Conservation (phyloP, 2,329 filamentous ascomycete genomes). For the Truncatella angustata region DNA sequence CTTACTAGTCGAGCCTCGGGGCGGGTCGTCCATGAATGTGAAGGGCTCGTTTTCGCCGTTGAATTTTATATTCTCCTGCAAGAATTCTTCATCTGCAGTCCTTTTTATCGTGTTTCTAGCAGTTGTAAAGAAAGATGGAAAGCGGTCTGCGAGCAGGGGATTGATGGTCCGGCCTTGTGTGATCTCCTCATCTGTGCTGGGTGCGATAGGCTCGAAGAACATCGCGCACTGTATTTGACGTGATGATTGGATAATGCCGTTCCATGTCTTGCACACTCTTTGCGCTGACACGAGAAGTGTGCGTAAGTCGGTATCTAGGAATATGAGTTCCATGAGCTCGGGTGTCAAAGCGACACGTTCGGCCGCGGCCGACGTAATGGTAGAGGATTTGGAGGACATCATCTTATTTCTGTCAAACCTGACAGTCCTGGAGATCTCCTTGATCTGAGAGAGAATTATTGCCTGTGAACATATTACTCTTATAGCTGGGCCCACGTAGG, state of each 20-base stretch:
- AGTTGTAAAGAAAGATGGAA: neutral
- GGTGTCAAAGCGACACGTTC: neutral
- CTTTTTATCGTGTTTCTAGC: too few relatives aligned
- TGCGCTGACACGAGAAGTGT: neutral
- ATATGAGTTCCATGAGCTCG: neutral
- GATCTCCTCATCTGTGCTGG: neutral
- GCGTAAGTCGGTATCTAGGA: neutral
- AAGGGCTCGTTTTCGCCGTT: neutral
- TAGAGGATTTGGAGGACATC: too few relatives aligned
- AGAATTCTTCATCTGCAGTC: too few relatives aligned
- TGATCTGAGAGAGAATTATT: too few relatives aligned
- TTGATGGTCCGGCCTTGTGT: neutral
- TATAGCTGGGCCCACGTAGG: too few relatives aligned
- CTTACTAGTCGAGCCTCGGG: neutral
- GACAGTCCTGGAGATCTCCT: too few relatives aligned
- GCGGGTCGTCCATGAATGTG: neutral
- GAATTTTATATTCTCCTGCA: neutral
- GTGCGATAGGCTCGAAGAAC: neutral
- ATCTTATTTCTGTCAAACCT: too few relatives aligned
- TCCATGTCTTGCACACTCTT: neutral
- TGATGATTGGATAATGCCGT: neutral
- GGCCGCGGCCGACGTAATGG: neutral
- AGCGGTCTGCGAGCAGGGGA: neutral
- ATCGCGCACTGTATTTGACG: neutral
- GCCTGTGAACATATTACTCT: too few relatives aligned